These are phyloP conservation scores for Heterococcus sp. DNA, from an alignment of 108 stramenopile genomes.

Conservation along the genomic window DNA sequence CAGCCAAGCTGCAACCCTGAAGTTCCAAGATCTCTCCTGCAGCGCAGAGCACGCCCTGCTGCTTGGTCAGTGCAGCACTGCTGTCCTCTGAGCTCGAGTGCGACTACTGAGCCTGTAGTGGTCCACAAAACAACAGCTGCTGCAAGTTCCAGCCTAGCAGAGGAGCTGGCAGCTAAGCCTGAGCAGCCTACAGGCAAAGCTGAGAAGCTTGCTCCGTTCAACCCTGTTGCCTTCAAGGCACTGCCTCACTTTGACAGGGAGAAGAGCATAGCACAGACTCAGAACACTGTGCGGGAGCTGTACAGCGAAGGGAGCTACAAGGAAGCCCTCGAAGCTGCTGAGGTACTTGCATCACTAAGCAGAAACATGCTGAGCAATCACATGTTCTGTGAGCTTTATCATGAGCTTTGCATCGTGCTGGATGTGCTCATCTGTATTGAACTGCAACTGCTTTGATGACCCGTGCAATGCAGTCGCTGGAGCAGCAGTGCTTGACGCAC, in stretches of 20 bases:
- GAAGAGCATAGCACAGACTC: background rate
- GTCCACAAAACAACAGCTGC: too few species aligned
- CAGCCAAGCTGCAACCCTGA: too few species aligned
- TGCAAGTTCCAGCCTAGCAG: too few species aligned
- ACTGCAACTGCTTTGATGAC: too few species aligned
- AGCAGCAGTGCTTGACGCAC: background rate
- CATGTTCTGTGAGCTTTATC: background rate
- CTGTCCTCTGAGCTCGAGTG: too few species aligned
- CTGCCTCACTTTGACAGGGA: background rate
- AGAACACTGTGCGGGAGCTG: background rate
- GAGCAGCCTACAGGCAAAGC: too few species aligned
- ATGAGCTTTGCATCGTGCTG: background rate
- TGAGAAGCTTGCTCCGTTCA: too few species aligned
- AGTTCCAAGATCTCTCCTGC: too few species aligned
- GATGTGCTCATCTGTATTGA: background rate
- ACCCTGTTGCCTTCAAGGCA: background rate
- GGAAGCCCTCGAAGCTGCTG: background rate
- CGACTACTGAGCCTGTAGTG: too few species aligned
- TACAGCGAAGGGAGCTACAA: background rate
- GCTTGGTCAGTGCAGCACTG: too few species aligned
- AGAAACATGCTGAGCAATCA: background rate
- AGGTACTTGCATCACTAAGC: background rate
- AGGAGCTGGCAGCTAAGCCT: too few species aligned
- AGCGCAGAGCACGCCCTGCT: too few species aligned
- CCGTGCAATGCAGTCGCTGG: background rate